A percentile compares a stretch with the other conserved stretches of the same genome.
These are phyloP conservation scores for Cercophora newfieldiana DNA, from an alignment of 495 filamentous ascomycete genomes.

Conservation along the genomic window DNA sequence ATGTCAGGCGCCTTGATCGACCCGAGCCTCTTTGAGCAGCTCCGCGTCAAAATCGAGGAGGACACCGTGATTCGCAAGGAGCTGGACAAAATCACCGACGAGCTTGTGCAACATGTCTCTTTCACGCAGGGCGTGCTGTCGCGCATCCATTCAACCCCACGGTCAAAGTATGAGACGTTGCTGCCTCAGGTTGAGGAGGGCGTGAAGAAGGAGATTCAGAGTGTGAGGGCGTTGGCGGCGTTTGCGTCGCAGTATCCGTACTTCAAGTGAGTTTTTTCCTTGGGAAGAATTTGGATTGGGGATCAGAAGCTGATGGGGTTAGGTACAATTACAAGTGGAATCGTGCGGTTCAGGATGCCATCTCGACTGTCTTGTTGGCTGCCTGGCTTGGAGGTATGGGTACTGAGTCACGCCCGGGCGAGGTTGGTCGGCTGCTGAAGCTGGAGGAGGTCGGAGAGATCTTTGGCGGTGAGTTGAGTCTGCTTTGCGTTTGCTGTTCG, in stretches of 20 bases:
- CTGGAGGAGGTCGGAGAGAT: conserved; percentile 83
- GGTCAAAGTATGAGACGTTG: conserved; percentile 65
- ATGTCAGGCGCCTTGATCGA: conserved; percentile 61
- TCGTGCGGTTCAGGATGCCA: conserved; percentile 79
- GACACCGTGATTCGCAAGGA: conserved; percentile 80
- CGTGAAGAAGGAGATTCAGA: conserved; percentile 58
- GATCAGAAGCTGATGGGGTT: neutral
- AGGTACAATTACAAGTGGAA: conserved; percentile 84
- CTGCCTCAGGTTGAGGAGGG: conserved; percentile 53
- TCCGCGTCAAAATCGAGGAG: conserved; percentile 88
- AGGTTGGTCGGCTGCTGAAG: conserved; percentile 67
- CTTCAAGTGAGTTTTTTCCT: conserved; percentile 67
- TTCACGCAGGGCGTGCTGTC: conserved; percentile 78
- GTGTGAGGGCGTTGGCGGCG: conserved; percentile 59
- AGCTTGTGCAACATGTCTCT: conserved; percentile 64
- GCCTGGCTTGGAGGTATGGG: conserved; percentile 71
- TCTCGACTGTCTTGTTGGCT: conserved; percentile 69
- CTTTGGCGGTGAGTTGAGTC: conserved; percentile 60
- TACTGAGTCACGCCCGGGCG: conserved; percentile 39
- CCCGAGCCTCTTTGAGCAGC: conserved; percentile 79
- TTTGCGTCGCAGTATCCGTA: conserved; percentile 84
- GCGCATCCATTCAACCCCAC: conserved; percentile 83
- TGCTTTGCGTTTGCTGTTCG: neutral
- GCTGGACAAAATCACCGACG: conserved; percentile 75
- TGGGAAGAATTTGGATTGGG: neutral